Evolutionary conservation across 495 filamentous ascomycete species (phyloP).

Genomic region (Penicillium cosmopolitanum): DNA sequence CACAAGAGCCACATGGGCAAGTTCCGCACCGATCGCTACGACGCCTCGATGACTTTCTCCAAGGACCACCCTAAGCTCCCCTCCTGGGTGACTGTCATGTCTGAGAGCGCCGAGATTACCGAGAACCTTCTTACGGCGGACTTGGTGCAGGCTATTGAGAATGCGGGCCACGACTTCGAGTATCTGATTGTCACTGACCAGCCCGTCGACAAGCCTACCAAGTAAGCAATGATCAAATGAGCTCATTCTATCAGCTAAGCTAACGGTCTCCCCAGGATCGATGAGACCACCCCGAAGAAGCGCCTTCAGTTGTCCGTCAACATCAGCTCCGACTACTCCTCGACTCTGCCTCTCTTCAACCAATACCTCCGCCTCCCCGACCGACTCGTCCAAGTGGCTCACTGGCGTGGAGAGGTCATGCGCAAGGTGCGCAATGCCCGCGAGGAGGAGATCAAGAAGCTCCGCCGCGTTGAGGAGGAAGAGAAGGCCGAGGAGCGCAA

Average conservation of each 20-base stretch:
- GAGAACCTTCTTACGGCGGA: constrained; percentile 83
- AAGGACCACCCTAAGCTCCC: constrained; percentile 90
- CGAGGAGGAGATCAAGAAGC: constrained; percentile 79
- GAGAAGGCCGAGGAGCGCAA: constrained; percentile 91
- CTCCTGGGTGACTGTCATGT: constrained; percentile 93
- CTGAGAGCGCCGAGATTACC: constrained; percentile 94
- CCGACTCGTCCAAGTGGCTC: constrained; percentile 70
- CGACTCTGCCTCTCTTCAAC: constrained; percentile 73
- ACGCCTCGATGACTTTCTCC: constrained; percentile 87
- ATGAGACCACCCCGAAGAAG: constrained; percentile 84
- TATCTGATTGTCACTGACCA: constrained; percentile 90
- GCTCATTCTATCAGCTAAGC: background rate
- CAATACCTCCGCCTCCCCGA: constrained; percentile 87
- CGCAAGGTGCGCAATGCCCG: constrained; percentile 79
- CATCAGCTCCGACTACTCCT: constrained; percentile 63
- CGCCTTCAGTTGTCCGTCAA: constrained; percentile 76
- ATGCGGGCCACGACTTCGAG: constrained; percentile 82
- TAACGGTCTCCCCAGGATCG: constrained; percentile 60
- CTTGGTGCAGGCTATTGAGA: constrained; percentile 76
- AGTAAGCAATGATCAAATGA: constrained; percentile 54
- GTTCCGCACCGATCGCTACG: constrained; percentile 90
- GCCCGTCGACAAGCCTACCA: constrained; percentile 85
- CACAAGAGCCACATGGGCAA: constrained; percentile 93
- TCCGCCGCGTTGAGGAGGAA: constrained; percentile 82
- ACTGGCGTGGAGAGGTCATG: constrained; percentile 87